Percentiles rank a stretch among this genome's conserved stretches.
phyloP scores from a whole-genome alignment of 805 yeast species.

The Maudiozyma pseudohumilis region DNA sequence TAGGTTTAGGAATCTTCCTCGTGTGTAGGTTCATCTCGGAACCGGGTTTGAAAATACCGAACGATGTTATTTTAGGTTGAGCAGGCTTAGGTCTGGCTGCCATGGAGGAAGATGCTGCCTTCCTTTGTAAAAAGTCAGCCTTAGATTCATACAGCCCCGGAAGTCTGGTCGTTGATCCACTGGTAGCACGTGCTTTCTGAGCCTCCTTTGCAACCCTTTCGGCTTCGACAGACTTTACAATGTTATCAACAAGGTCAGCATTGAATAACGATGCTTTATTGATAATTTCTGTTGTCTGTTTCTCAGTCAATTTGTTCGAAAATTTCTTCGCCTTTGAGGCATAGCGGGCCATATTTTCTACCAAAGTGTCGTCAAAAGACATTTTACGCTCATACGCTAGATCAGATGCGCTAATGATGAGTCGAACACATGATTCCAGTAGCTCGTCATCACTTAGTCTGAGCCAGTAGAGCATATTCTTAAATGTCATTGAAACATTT shows the following conservation, averaged over 20 bases:
- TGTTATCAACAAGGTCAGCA: constrained; percentile 41
- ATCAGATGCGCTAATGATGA: constrained; percentile 58
- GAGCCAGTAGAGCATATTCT: constrained; percentile 67
- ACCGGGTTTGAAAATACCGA: constrained; percentile 29
- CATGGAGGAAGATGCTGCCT: constrained; percentile 24
- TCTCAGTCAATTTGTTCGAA: constrained; percentile 58
- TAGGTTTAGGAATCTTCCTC: constrained; percentile 21
- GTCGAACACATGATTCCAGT: constrained; percentile 52
- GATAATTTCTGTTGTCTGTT: constrained; percentile 56
- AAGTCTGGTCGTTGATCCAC: neutral
- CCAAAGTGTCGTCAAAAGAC: constrained; percentile 41
- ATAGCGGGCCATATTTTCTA: constrained; percentile 49
- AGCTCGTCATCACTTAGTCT: constrained; percentile 72
- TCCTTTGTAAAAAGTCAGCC: constrained; percentile 27
- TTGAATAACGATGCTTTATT: constrained; percentile 51
- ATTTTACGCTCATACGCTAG: constrained; percentile 48
- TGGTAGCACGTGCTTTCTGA: neutral
- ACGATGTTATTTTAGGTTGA: constrained; percentile 32
- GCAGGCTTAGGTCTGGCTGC: constrained; percentile 22
- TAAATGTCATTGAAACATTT: constrained; percentile 52
- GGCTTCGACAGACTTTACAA: constrained; percentile 35
- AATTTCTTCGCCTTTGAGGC: constrained; percentile 57
- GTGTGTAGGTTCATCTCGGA: constrained; percentile 16
- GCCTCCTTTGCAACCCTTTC: constrained; percentile 27
- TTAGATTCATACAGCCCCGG: constrained; percentile 15